Conservation (phyloP, 768 basidiomycete genomes). For the Mycena vitilis region DNA sequence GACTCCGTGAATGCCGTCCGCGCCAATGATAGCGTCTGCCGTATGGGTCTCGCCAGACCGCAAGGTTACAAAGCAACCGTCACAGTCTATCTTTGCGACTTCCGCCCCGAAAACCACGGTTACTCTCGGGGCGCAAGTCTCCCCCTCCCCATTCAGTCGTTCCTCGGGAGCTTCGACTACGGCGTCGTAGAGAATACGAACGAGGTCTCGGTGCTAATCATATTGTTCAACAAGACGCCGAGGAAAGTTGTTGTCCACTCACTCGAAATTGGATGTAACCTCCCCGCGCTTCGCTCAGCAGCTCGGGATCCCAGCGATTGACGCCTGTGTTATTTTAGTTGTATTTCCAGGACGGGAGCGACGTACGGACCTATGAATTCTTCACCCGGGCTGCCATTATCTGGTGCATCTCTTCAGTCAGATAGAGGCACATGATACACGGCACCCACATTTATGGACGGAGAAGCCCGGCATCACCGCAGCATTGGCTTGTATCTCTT, state of each 20-base stretch:
- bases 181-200: conserved; percentile 23
- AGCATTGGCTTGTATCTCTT: neutral
- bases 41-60: conserved; percentile 16
- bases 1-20: conserved; percentile 21
- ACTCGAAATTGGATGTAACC: conserved; percentile 15
- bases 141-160: neutral
- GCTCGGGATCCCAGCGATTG: conserved; percentile 7
- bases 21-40: conserved; percentile 25
- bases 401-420: neutral
- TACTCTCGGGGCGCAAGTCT: neutral
- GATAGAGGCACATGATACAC: neutral
- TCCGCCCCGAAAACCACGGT: conserved; percentile 21
- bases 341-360: neutral
- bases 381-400: neutral
- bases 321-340: neutral
- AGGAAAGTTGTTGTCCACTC: neutral
- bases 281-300: conserved; percentile 24
- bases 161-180: neutral
- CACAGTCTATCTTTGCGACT: conserved; percentile 13
- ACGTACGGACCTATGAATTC: conserved; percentile 3
- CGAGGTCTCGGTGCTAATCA: conserved; percentile 22
- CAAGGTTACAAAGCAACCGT: conserved; percentile 19
- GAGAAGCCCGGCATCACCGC: conserved; percentile 4
- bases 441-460: conserved; percentile 17
- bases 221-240: neutral